These are phyloP conservation scores for Begonia loranthoides DNA, from an alignment of 306 rosid species.

Conservation along the genomic window DNA sequence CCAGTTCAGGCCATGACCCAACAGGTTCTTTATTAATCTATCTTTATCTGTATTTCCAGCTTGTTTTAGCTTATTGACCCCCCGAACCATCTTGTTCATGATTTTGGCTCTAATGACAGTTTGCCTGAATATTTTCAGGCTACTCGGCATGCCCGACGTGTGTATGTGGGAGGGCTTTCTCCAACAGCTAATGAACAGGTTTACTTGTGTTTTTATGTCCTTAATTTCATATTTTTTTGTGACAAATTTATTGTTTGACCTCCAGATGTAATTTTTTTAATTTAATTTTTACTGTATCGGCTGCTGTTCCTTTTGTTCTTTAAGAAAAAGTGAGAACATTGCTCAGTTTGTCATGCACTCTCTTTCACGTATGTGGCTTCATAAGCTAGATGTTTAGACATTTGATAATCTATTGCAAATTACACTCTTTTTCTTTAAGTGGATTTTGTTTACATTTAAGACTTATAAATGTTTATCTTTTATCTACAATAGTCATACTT, in stretches of 20 bases:
- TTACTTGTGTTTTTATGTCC: too few relatives aligned
- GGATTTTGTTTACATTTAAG: too few relatives aligned
- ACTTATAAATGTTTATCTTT: too few relatives aligned
- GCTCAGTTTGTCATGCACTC: too few relatives aligned
- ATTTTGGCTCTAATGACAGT: not conserved
- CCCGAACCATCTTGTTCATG: too few relatives aligned
- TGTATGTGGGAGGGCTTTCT: conserved; percentile 94
- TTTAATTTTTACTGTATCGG: not conserved
- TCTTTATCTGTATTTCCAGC: not conserved
- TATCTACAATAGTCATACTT: too few relatives aligned
- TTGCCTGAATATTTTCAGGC: conserved; percentile 35
- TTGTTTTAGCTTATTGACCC: not conserved
- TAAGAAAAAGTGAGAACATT: too few relatives aligned
- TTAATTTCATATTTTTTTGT: not conserved
- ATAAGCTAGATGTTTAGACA: too few relatives aligned
- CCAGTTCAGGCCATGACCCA: conserved; percentile 99
- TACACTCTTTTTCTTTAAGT: too few relatives aligned
- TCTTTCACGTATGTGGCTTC: too few relatives aligned
- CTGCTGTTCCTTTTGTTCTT: conserved; percentile 2
- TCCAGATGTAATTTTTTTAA: too few relatives aligned
- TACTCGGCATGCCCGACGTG: conserved; percentile 96
- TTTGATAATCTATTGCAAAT: too few relatives aligned
- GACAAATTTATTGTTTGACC: not conserved
- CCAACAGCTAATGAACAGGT: conserved; percentile 99
- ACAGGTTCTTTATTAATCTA: conserved; percentile 45